phyloP scores from a whole-genome alignment of 768 basidiomycete species.

The Phallus indusiatus region DNA sequence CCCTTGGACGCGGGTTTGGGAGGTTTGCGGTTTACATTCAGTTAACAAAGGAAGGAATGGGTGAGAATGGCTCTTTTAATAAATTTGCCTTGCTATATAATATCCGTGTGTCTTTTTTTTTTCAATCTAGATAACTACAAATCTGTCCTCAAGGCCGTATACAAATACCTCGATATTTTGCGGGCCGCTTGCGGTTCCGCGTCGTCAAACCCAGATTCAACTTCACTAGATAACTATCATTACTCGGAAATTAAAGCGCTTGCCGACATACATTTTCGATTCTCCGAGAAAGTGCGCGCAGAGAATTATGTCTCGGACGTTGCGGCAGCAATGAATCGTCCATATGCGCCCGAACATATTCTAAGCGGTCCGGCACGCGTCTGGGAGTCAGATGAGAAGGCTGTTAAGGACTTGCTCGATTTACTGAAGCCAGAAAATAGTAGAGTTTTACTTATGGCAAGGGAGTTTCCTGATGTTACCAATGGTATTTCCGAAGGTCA shows the following conservation, averaged over 20 bases:
- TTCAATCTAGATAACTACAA: slow-evolving; percentile 30
- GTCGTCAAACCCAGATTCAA: background rate
- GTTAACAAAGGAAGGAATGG: slow-evolving; percentile 40
- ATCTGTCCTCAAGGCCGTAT: slow-evolving; percentile 27
- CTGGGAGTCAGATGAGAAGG: slow-evolving; percentile 63
- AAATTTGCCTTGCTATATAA: background rate
- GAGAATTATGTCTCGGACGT: slow-evolving; percentile 74
- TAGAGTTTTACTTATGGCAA: slow-evolving; percentile 72
- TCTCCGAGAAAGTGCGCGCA: slow-evolving; percentile 42
- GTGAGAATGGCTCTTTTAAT: slow-evolving; percentile 19
- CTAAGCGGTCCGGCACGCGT: slow-evolving; percentile 63
- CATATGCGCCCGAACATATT: slow-evolving; percentile 62
- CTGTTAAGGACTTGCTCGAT: slow-evolving; percentile 55
- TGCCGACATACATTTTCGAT: slow-evolving; percentile 32
- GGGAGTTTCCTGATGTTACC: slow-evolving; percentile 38
- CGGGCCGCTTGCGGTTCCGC: slow-evolving; percentile 4
- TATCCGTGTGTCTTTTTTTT: background rate
- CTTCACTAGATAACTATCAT: slow-evolving; percentile 13
- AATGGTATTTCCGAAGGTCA: slow-evolving; percentile 17
- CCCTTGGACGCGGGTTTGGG: slow-evolving; percentile 26
- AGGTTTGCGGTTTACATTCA: slow-evolving; percentile 30
- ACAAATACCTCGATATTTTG: slow-evolving; percentile 25
- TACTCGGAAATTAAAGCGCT: slow-evolving; percentile 34
- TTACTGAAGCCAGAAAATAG: slow-evolving; percentile 47
- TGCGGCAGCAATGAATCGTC: slow-evolving; percentile 67